A percentile compares a stretch with the other conserved stretches of the same genome.
These are phyloP conservation scores for Austroboletus novae-zelandiae DNA, from an alignment of 1,284 basidiomycete species.

Conservation along the genomic window DNA sequence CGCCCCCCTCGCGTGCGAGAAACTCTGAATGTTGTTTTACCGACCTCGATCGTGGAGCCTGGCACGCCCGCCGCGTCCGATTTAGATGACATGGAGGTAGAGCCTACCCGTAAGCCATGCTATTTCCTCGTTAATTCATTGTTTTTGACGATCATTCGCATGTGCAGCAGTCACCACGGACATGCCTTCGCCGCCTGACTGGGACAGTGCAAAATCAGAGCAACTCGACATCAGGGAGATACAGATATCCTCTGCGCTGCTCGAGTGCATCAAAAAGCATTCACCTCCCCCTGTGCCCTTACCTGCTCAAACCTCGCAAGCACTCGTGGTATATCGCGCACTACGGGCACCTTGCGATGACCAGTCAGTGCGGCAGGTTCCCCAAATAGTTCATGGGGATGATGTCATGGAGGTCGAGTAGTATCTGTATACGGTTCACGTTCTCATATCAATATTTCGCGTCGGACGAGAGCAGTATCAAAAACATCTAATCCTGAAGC, in stretches of 20 bases:
- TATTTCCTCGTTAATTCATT: neutral
- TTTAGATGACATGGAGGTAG: conserved; percentile 63
- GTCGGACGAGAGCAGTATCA: conserved; percentile 8
- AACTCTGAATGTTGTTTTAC: conserved; percentile 27
- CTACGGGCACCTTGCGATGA: conserved; percentile 24
- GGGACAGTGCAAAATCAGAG: conserved; percentile 46
- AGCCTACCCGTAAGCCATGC: conserved; percentile 38
- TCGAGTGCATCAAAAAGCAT: conserved; percentile 43
- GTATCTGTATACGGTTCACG: neutral
- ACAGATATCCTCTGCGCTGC: conserved; percentile 41
- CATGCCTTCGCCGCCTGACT: neutral
- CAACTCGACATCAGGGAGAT: conserved; percentile 24
- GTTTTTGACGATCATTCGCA: neutral
- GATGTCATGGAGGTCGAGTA: conserved; percentile 64
- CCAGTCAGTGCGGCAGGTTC: neutral
- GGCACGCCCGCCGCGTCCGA: conserved; percentile 36
- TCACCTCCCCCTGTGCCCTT: conserved; percentile 19
- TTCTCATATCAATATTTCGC: conserved; percentile 9
- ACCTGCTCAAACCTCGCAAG: conserved; percentile 37
- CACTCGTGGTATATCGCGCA: conserved; percentile 59
- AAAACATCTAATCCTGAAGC: conserved; percentile 21
- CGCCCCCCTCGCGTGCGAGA: conserved; percentile 10
- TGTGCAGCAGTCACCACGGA: conserved; percentile 2
- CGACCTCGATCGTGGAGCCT: conserved; percentile 49
- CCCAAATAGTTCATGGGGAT: conserved; percentile 30